Base-by-base conservation (phyloP, 148 eudicot genomes). In the Drosera capensis region DNA sequence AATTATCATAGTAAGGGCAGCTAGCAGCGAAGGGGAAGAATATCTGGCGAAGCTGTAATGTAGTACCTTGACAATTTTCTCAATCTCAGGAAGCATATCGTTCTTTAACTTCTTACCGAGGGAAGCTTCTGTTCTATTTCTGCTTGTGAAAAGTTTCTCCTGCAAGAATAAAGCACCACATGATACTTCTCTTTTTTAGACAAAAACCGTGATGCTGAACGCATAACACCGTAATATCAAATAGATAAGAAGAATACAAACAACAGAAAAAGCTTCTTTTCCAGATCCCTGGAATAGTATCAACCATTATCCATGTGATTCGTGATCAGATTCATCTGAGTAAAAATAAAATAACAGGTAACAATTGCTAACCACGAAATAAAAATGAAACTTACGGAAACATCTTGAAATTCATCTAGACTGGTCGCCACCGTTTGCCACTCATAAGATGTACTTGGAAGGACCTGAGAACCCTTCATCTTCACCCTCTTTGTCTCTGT, bases 381-480 rank as follows among this genome's bases (percentile, higher is more conserved):
- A 18, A 50, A n/a, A 5, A 21, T 21, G 40, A n/a, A 40, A 70
- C 99, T 81, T 74, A 92, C 99, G 53, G 94, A 71, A 64, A 92
- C 94, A 57, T 74, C 87, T 24, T 71, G 52, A 73, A 92, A 92
- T 63, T 92, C 99, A 57, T 92, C 99, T 46, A 92, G 66, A 64
- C 77, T 92, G 56, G 99, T 85, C n/a, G 99, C 94, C 56, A 79
- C 90, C 25, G 94, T 67, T 65, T 92, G 94, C 99, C 99, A 92
- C 48, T 79, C 80, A 43, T 72, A 92, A 39, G 65, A 61, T 29
- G 94, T 78, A 77, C 61, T 68, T 25, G 92, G 85, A 60, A 81
- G 68, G 7, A 71, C 77, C 25, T 65, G 77, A 30, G 86, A 68
- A 52, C 69, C 86, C 66, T 65, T 85, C 29, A 77, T 71, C 73